Base-by-base conservation (phyloP, 805 yeast species). In the Lachancea sp. region DNA sequence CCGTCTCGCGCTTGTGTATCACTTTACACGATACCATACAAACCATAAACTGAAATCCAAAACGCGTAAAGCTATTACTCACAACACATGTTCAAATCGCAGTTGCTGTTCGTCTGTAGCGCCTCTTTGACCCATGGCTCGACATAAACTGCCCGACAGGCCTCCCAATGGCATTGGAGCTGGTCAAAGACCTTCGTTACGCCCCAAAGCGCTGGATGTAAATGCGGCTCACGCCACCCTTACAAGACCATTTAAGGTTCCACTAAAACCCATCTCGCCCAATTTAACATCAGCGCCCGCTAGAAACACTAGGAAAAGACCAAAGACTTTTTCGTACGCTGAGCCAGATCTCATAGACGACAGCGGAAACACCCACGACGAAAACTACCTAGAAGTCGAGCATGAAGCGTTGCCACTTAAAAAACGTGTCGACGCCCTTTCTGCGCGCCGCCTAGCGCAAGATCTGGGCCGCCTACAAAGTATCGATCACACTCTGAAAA, bases 231-330 rank as follows among this genome's bases (percentile, higher is more conserved):
- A 69, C 2, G 65, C 58, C 5, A 64, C 74, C 17, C 64, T 83
- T n/a, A 63, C 78, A 2, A 76, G 69, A 52, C 94, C 94, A 0
- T 84, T 83, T 62, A 74, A 68, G 44, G 72, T 82, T 1, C 94
- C 94, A 0, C 73, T 80, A 42, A 62, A 56, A 45, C 46, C 43
- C 2, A 39, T 31, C 6, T 49, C 49, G 13, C 22, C 38, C 5
- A 34, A 34, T 17, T 55, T 51, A 3, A 52, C 26, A 6, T 19
- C 32, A 16, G 29, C 23, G 20, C 17, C 35, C 3, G 17, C 17
- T 9, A 11, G 68, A 26, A 31, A 48, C 28, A 64, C 63, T 1
- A 52, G 61, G 19, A 65, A 68, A 20, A 22, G 38, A 29, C 44
- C 42, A 20, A 55, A 54, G 17, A 61, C 54, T 46, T 69, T 70